Percentiles rank a stretch among this genome's conserved stretches.
These are phyloP conservation scores for Thelonectria discophora DNA, from an alignment of 2,329 filamentous ascomycete species.

Conservation along the genomic window DNA sequence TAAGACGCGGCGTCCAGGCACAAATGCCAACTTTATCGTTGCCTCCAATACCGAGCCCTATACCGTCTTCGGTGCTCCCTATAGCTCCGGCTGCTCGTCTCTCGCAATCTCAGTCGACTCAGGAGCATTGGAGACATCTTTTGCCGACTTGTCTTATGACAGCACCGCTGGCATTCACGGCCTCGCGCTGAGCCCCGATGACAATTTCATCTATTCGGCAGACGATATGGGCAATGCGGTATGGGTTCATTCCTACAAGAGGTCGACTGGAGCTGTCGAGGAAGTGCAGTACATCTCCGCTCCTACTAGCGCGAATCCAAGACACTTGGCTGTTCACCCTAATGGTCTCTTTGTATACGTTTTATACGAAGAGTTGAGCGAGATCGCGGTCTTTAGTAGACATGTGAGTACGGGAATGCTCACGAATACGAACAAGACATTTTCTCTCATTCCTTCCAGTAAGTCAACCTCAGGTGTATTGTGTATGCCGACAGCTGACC, in stretches of 20 bases:
- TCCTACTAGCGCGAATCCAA: conserved; percentile 7
- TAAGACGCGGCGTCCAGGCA: not conserved
- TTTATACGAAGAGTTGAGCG: conserved; percentile 10
- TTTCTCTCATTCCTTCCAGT: conserved; percentile 13
- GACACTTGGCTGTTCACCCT: conserved; percentile 13
- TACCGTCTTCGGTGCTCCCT: conserved; percentile 25
- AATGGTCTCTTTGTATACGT: conserved; percentile 10
- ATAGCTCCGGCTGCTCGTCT: conserved; percentile 20
- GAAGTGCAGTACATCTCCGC: conserved; percentile 9
- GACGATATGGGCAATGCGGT: conserved; percentile 28
- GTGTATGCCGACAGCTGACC: not conserved
- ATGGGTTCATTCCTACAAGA: conserved; percentile 27
- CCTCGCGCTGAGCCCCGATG: conserved; percentile 11
- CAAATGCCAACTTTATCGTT: conserved; percentile 12
- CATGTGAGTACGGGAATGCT: conserved; percentile 2
- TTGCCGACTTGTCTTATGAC: conserved; percentile 9
- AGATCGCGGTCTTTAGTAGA: conserved; percentile 9
- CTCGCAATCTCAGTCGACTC: conserved; percentile 20
- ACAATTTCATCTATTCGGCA: conserved; percentile 26
- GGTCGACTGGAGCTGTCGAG: not conserved
- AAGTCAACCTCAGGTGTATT: not conserved
- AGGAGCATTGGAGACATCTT: conserved; percentile 2
- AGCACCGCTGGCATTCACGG: conserved; percentile 20
- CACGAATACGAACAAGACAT: conserved; percentile 12
- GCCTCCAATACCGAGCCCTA: conserved; percentile 10